These are phyloP conservation scores for Lasiodiplodia theobromae DNA, from an alignment of 2,329 filamentous ascomycete genomes.

Conservation along the genomic window DNA sequence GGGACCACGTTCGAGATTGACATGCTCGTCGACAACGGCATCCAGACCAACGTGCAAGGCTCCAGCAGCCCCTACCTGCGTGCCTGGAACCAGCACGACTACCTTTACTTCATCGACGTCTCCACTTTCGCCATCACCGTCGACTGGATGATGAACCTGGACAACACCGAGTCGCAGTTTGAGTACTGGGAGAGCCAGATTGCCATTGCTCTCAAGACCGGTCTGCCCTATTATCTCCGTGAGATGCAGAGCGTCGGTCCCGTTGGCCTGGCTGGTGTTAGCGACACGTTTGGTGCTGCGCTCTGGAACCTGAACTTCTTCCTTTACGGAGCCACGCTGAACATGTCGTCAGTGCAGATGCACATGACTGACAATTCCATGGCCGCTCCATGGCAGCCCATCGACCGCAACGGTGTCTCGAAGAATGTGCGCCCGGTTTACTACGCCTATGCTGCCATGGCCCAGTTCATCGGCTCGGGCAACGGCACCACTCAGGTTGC, in stretches of 20 bases:
- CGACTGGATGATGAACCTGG: constrained; percentile 54
- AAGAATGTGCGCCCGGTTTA: constrained; percentile 56
- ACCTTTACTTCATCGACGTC: constrained; percentile 61
- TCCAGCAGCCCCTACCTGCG: constrained; percentile 45
- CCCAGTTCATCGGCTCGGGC: constrained; percentile 57
- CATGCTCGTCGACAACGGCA: constrained; percentile 50
- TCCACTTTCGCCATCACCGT: constrained; percentile 54
- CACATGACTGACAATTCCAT: constrained; percentile 64
- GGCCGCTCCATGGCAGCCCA: constrained; percentile 59
- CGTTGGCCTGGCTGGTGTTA: constrained; percentile 55
- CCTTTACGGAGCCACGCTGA: constrained; percentile 57
- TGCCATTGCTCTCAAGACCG: constrained; percentile 49
- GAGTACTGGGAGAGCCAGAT: constrained; percentile 55
- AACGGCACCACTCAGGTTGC: constrained; percentile 56
- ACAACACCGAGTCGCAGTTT: constrained; percentile 57
- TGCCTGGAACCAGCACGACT: constrained; percentile 62
- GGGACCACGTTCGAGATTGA: constrained; percentile 58
- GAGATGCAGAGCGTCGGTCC: constrained; percentile 62
- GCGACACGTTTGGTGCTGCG: constrained; percentile 58
- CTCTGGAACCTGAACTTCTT: constrained; percentile 63
- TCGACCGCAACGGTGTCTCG: constrained; percentile 44
- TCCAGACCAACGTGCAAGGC: constrained; percentile 47
- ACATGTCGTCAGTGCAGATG: constrained; percentile 58
- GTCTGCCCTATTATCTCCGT: constrained; percentile 57
- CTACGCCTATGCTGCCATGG: constrained; percentile 60